phyloP scores from a whole-genome alignment of 805 yeast species.

The Monosporozyma siamensis region DNA sequence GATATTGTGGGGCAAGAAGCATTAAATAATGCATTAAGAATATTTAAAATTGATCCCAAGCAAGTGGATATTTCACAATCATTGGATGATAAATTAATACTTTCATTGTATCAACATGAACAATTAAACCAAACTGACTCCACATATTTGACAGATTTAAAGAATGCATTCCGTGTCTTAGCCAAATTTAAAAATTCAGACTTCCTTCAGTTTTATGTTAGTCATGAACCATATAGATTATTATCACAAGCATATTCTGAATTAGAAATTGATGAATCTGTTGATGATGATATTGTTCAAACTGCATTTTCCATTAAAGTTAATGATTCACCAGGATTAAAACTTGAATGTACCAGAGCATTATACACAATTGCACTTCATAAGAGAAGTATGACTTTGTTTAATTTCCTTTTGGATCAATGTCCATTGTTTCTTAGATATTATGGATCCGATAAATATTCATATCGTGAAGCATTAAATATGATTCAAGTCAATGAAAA shows the following conservation, averaged over 20 bases:
- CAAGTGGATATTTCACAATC: slow-evolving; percentile 12
- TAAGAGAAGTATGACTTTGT: slow-evolving; percentile 48
- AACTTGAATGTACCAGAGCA: slow-evolving; percentile 40
- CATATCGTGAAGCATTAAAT: slow-evolving; percentile 37
- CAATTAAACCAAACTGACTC: slow-evolving; percentile 6
- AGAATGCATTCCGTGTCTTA: slow-evolving; percentile 34
- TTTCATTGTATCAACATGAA: slow-evolving; percentile 30
- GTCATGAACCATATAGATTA: slow-evolving; percentile 35
- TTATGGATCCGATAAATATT: slow-evolving; percentile 20
- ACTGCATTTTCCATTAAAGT: slow-evolving; percentile 64
- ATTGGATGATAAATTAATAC: slow-evolving; percentile 23
- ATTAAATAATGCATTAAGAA: slow-evolving; percentile 31
- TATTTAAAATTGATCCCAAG: slow-evolving; percentile 29
- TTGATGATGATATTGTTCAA: slow-evolving; percentile 61
- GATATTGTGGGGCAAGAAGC: slow-evolving; percentile 47
- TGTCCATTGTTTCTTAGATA: slow-evolving; percentile 23
- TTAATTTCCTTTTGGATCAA: slow-evolving; percentile 41
- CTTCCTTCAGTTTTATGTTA: slow-evolving; percentile 31
- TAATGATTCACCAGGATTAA: slow-evolving; percentile 41
- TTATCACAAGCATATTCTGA: slow-evolving; percentile 44
- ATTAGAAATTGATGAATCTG: slow-evolving; percentile 42
- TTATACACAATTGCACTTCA: slow-evolving; percentile 51
- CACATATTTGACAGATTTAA: slow-evolving; percentile 22
- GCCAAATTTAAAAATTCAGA: slow-evolving; percentile 34
- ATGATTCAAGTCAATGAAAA: slow-evolving; percentile 40